Percentiles rank a stretch among this genome's conserved stretches.
Evolutionary conservation across 2,329 filamentous ascomycete species (phyloP).

Genomic region (Dothidotthia symphoricarpi): DNA sequence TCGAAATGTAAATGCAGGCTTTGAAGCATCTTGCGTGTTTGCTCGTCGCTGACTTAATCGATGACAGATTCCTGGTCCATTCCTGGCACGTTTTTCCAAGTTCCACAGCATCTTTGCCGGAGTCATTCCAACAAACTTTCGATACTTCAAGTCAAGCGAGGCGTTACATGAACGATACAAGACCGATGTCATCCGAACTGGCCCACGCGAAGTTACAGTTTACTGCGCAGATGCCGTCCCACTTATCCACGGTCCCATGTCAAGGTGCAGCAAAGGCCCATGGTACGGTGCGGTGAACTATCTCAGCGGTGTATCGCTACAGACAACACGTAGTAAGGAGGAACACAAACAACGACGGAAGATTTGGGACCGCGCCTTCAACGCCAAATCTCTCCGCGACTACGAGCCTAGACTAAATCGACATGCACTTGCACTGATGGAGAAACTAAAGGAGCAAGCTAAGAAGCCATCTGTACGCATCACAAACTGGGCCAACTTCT

Average conservation of each 20-base stretch:
- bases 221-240: slow-evolving; percentile 28
- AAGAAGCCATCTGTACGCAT: slow-evolving; percentile 22
- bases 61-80: slow-evolving; percentile 41
- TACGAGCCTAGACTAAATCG: slow-evolving; percentile 38
- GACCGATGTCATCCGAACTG: slow-evolving; percentile 35
- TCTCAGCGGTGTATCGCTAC: slow-evolving; percentile 22
- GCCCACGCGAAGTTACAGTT: slow-evolving; percentile 36
- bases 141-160: slow-evolving; percentile 27
- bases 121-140: slow-evolving; percentile 17
- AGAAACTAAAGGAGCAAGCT: slow-evolving; percentile 21
- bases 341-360: slow-evolving; percentile 33
- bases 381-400: slow-evolving; percentile 33
- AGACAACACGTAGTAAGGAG: slow-evolving; percentile 29
- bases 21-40: no score
- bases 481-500: slow-evolving; percentile 40
- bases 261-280: slow-evolving; percentile 30
- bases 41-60: not conserved
- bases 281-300: slow-evolving; percentile 26
- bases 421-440: slow-evolving; percentile 28
- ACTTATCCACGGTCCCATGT: slow-evolving; percentile 29
- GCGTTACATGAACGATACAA: slow-evolving; percentile 30
- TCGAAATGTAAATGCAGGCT: slow-evolving; percentile 18
- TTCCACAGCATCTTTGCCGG: slow-evolving; percentile 36
- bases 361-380: slow-evolving; percentile 38
- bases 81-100: slow-evolving; percentile 39